Base-by-base conservation (phyloP, 306 rosid genomes). In the Hippophae rhamnoides region DNA sequence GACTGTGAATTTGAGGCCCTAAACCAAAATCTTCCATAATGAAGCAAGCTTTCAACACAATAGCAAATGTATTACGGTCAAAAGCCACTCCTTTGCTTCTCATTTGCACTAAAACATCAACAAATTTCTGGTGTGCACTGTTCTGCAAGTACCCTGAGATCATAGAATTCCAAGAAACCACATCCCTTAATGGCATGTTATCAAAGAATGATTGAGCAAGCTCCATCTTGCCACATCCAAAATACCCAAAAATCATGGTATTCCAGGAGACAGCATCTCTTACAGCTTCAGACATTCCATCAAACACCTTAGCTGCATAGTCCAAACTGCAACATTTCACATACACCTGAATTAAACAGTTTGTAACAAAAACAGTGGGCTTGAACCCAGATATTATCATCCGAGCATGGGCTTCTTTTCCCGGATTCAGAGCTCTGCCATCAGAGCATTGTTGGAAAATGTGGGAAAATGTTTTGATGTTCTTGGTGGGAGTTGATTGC, bases 121-220 rank as follows among this genome's bases (percentile, higher is more conserved):
- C 41, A 0, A 84, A 57, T 65, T 74, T 69, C 10, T 12, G 56
- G 60, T 55, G 26, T 27, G 58, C 61, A 38, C 86, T 76, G 2
- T 78, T 79, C 45, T 72, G 77, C 56, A 78, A 74, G 74, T 86
- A 82, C 49, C 87, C 86, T 13, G 95, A 86, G 18, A 86, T 65
- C 85, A 89, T 58, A 41, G 95, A 74, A 50, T 89, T 89, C 95
- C 93, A 89, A 1, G 95, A 86, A 55, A 89, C 81, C 53, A 83
- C 89, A 58, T 89, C 95, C 71, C 84, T 76, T 42, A 63, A 75
- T 2, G 92, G 82, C 87, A 84, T 82, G 0, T 72, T 69, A 13
- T 86, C 84, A 57, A 89, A 89, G 57, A 80, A 54, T 2, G 66
- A 62, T 68, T 56, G 84, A 0, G 87, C 90, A 40, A 41, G 13